Evolutionary conservation across 306 rosid species (phyloP).

Genomic region (Geum urbanum): DNA sequence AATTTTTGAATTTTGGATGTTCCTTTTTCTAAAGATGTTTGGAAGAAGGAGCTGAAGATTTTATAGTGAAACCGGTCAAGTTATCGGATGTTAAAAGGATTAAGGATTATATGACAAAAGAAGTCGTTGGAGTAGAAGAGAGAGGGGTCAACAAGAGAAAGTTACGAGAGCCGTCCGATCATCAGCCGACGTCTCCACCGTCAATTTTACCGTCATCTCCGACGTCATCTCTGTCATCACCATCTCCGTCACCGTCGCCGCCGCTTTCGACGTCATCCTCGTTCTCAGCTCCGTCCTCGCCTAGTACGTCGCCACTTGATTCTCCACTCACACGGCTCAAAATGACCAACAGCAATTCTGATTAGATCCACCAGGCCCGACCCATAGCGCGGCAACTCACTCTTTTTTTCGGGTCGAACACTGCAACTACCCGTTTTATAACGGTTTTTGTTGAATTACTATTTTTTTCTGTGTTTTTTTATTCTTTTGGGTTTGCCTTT

Average conservation of each 20-base stretch:
- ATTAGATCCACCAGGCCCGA: conserved; percentile 23
- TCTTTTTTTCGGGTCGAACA: conserved; percentile 24
- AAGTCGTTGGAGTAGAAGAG: conserved; percentile 28
- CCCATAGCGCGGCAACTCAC: background rate
- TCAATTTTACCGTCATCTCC: conserved; percentile 34
- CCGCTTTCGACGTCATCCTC: conserved; percentile 16
- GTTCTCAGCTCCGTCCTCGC: conserved; percentile 41
- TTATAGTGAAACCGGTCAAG: conserved; percentile 93
- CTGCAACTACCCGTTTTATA: conserved; percentile 52
- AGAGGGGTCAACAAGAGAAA: conserved; percentile 61
- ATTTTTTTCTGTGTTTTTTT: background rate
- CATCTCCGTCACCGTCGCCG: conserved; percentile 15
- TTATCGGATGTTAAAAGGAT: conserved; percentile 78
- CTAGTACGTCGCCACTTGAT: conserved; percentile 34
- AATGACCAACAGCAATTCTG: conserved; percentile 42
- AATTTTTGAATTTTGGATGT: background rate
- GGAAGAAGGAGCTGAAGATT: conserved; percentile 98
- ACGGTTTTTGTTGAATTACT: conserved; percentile 60
- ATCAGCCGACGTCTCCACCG: conserved; percentile 53
- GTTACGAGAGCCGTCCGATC: conserved; percentile 46
- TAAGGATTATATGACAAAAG: conserved; percentile 48
- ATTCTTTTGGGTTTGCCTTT: conserved; percentile 5
- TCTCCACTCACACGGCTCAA: conserved; percentile 75
- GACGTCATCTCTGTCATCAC: conserved; percentile 34
- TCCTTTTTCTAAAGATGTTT: conserved; percentile 47